Conservation (phyloP, 2,329 filamentous ascomycete species). For the Neopestalotiopsis sp. region DNA sequence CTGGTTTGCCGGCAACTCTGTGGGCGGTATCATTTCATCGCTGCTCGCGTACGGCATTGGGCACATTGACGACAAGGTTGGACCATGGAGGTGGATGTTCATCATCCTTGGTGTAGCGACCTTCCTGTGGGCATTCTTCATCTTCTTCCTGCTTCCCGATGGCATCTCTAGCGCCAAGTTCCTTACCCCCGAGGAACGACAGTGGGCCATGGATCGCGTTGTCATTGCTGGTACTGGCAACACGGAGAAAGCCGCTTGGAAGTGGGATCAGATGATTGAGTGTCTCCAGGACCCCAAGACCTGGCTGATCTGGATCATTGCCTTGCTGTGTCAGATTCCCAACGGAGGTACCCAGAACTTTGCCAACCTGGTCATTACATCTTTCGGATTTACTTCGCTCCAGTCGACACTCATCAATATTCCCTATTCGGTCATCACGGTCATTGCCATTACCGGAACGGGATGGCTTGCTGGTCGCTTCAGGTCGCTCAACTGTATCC, state of each 20-base stretch:
- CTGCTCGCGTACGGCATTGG: conserved; percentile 62
- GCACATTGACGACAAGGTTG: conserved; percentile 52
- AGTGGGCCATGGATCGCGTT: conserved; percentile 52
- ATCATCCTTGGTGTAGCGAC: conserved; percentile 58
- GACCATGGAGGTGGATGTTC: conserved; percentile 64
- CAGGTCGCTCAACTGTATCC: conserved; percentile 55
- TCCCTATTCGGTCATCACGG: conserved; percentile 60
- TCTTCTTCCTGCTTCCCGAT: conserved; percentile 57
- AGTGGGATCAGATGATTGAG: conserved; percentile 57
- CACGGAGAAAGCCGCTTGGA: conserved; percentile 54
- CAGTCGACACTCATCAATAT: conserved; percentile 64
- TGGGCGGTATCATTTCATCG: conserved; percentile 53
- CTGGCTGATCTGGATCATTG: conserved; percentile 62
- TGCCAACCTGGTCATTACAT: conserved; percentile 60
- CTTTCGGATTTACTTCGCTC: conserved; percentile 60
- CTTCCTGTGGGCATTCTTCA: conserved; percentile 54
- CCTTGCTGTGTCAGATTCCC: conserved; percentile 61
- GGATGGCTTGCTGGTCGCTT: conserved; percentile 58
- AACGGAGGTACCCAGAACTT: conserved; percentile 68
- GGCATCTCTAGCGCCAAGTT: conserved; percentile 62
- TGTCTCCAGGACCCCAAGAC: conserved; percentile 64
- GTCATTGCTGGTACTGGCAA: conserved; percentile 56
- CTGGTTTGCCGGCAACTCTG: conserved; percentile 60
- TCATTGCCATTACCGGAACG: conserved; percentile 51
- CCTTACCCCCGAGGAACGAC: conserved; percentile 57